Conservation (phyloP, 306 rosid species). For the Vachellia pachyceras region DNA sequence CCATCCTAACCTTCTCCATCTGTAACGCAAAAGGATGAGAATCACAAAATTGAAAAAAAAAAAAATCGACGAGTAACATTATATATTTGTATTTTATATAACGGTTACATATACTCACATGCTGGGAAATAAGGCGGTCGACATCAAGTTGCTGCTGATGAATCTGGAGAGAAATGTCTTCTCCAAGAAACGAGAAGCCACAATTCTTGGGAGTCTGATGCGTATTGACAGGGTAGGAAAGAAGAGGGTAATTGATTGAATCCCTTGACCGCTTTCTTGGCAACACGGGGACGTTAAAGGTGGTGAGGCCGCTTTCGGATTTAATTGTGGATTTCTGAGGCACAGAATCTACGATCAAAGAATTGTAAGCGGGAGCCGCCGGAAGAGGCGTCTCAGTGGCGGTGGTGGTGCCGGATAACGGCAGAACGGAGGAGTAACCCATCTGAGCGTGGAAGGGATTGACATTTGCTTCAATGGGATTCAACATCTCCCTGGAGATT, state of each 20-base stretch:
- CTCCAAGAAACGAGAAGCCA: slow-evolving; percentile 72
- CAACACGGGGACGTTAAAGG: slow-evolving; percentile 49
- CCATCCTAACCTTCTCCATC: slow-evolving; percentile 90
- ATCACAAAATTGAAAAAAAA: neutral
- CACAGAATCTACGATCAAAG: slow-evolving; percentile 42
- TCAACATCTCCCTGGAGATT: slow-evolving; percentile 57
- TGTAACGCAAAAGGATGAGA: slow-evolving; percentile 22
- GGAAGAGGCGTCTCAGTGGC: slow-evolving; percentile 59
- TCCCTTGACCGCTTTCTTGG: slow-evolving; percentile 77
- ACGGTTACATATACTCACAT: slow-evolving; percentile 50
- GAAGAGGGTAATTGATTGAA: slow-evolving; percentile 41
- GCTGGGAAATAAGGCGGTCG: slow-evolving; percentile 63
- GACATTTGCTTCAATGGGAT: slow-evolving; percentile 51
- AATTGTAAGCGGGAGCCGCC: slow-evolving; percentile 39
- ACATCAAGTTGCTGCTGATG: slow-evolving; percentile 77
- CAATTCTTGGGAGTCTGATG: slow-evolving; percentile 43
- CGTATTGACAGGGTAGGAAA: slow-evolving; percentile 40
- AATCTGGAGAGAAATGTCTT: slow-evolving; percentile 72
- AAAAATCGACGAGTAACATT: neutral
- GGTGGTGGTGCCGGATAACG: slow-evolving; percentile 55
- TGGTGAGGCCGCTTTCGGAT: slow-evolving; percentile 70
- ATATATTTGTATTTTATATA: too few relatives aligned
- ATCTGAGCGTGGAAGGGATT: slow-evolving; percentile 43
- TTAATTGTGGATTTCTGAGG: slow-evolving; percentile 54
- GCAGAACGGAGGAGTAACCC: slow-evolving; percentile 50